Conservation (phyloP, 192 early-diverging fungal species). For the Geranomyces michiganensis region DNA sequence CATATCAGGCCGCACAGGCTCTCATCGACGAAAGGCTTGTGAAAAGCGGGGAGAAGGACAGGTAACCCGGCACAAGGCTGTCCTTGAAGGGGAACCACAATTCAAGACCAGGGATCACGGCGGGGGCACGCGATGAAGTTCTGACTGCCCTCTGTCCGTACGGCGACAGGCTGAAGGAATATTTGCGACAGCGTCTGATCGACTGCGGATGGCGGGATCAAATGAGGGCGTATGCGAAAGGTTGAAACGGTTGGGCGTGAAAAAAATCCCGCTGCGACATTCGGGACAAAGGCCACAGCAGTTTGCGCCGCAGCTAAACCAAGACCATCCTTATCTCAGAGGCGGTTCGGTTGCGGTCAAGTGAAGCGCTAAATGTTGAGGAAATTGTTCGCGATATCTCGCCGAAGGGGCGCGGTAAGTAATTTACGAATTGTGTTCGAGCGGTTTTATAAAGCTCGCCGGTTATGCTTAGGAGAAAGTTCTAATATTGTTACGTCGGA, state of each 20-base stretch:
- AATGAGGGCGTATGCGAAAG: slow-evolving; percentile 35
- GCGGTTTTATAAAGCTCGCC: neutral
- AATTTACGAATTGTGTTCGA: neutral
- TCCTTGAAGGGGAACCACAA: slow-evolving; percentile 2
- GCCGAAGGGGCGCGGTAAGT: slow-evolving; percentile 36
- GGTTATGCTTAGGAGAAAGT: neutral
- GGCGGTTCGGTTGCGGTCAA: slow-evolving; percentile 9
- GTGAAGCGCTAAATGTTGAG: slow-evolving; percentile 35
- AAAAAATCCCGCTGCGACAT: neutral
- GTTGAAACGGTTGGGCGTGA: slow-evolving; percentile 15
- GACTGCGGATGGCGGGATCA: slow-evolving; percentile 45
- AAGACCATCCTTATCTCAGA: neutral
- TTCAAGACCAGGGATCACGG: neutral
- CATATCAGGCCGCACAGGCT: too few relatives aligned
- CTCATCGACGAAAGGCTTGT: slow-evolving; percentile 33
- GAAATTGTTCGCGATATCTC: slow-evolving; percentile 35
- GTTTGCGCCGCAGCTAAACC: neutral
- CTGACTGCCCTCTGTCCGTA: neutral
- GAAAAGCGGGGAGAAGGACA: slow-evolving; percentile 34
- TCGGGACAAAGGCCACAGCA: neutral
- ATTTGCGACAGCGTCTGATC: slow-evolving; percentile 35
- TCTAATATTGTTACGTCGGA: neutral
- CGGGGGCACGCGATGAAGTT: neutral
- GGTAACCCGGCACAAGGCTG: slow-evolving; percentile 3
- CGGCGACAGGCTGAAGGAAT: slow-evolving; percentile 33